Conservation (phyloP, 2,329 filamentous ascomycete genomes). For the Sordariomycetes sp. region DNA sequence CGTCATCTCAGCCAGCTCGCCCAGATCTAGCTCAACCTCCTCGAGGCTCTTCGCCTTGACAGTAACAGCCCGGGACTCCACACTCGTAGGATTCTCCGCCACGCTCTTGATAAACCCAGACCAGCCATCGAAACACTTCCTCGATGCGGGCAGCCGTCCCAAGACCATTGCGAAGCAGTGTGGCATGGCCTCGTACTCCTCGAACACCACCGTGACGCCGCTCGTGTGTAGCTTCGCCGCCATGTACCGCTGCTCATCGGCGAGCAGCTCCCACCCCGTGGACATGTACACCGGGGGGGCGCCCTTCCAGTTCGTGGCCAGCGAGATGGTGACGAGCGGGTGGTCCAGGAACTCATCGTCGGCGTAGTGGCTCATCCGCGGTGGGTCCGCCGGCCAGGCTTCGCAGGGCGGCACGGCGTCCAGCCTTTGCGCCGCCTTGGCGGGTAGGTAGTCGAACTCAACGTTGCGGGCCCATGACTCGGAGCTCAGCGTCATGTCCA, state of each 20-base stretch:
- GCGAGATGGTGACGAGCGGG: slow-evolving; percentile 53
- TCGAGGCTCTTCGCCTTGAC: slow-evolving; percentile 37
- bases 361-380: slow-evolving; percentile 38
- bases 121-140: slow-evolving; percentile 41
- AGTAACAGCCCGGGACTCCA: slow-evolving; percentile 25
- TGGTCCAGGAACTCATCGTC: slow-evolving; percentile 43
- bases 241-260: slow-evolving; percentile 51
- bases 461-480: slow-evolving; percentile 14
- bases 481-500: slow-evolving; percentile 51
- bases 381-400: slow-evolving; percentile 43
- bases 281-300: slow-evolving; percentile 55
- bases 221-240: slow-evolving; percentile 41
- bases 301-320: slow-evolving; percentile 43
- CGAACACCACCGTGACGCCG: slow-evolving; percentile 48
- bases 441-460: slow-evolving; percentile 30
- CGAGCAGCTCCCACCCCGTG: slow-evolving; percentile 58
- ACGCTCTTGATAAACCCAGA: slow-evolving; percentile 37
- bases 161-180: slow-evolving; percentile 57
- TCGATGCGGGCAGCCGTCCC: slow-evolving; percentile 18
- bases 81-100: slow-evolving; percentile 17
- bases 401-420: slow-evolving; percentile 25
- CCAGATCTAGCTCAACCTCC: slow-evolving; percentile 30
- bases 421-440: slow-evolving; percentile 8
- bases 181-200: slow-evolving; percentile 72
- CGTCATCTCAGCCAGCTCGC: slow-evolving; percentile 20